A percentile compares a stretch with the other conserved stretches of the same genome.
phyloP scores from a whole-genome alignment of 345 rosid species.

The Raphanus sativus region DNA sequence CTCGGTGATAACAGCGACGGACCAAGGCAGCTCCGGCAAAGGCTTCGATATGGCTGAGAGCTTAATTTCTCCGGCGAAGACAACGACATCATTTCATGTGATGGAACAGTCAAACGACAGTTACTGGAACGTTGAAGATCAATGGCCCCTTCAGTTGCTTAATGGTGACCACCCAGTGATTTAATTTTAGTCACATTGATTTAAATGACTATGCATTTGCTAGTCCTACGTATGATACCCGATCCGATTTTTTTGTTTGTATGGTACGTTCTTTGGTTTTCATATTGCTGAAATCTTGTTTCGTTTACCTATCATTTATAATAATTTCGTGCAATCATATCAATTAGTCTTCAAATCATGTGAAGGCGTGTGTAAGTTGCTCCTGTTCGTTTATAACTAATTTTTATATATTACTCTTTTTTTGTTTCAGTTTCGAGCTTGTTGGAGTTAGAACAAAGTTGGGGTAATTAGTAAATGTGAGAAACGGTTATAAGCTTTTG shows the following conservation, averaged over 20 bases:
- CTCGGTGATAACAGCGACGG: constrained; percentile 19
- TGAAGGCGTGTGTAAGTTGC: not conserved
- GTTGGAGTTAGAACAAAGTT: not conserved
- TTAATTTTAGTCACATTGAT: not conserved
- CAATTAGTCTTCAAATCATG: not conserved
- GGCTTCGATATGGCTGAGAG: constrained; percentile 22
- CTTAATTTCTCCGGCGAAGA: constrained; percentile 11
- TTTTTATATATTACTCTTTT: not conserved
- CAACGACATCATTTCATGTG: constrained; percentile 11
- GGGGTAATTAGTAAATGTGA: not conserved
- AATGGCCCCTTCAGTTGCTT: constrained; percentile 76
- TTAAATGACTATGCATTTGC: not conserved
- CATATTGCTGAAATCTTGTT: constrained; percentile 8
- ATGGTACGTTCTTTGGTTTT: constrained; percentile 17
- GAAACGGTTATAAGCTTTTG: not conserved
- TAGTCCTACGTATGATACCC: not conserved
- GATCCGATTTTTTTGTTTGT: not conserved
- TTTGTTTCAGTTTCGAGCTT: not conserved
- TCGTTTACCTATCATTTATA: not conserved
- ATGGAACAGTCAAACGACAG: constrained; percentile 49
- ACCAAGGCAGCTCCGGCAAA: constrained; percentile 31
- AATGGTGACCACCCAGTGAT: constrained; percentile 33
- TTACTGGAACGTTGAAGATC: constrained; percentile 83
- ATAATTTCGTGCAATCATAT: not conserved
- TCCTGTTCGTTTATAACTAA: not conserved